Base-by-base conservation (phyloP, 345 rosid species). In the Lumnitzera racemosa region DNA sequence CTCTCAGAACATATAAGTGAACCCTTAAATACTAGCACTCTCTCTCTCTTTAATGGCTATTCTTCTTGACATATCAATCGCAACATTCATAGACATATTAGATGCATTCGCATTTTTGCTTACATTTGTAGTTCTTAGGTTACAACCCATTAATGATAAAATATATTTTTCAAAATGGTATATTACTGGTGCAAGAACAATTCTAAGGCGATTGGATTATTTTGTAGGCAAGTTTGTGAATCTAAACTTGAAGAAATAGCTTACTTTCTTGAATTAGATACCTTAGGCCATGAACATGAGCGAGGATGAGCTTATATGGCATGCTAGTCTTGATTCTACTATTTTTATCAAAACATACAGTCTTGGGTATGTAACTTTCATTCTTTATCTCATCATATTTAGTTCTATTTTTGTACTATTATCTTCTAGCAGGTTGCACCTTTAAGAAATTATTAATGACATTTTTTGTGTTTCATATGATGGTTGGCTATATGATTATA, bases 251-350 rank as follows among this genome's bases (percentile, higher is more conserved):
- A 77, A 41, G 59, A 90, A 91, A 24, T 94, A 90, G 59, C 73
- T 90, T 49, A 81, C 91, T 61, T 94, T 94, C 85, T 69, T 94
- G 25, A 94, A 83, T 76, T 94, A 97, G 99, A 94, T 94, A 97
- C 97, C 99, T 64, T 88, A 94, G 66, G 99, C 99, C 71, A 24
- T 90, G 86, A 86, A 65, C 72, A 90, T 90, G 91, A 72, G 74
- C 52, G 97, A 94, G 65, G 36, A 83, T 12, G 85, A 90, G 73
- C 86, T 94, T 63, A 79, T 90, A 41, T 74, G 57, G 59, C 99
- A 90, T 65, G 97, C 99, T 63, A 97, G 99, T 24, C 85, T 94
- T 46, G 99, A 94, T 62, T 94, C 99, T 68, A 97, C 99, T 59
- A 75, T 77, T 58, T 94, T 94, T 75, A 74, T 94, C 70, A 82